phyloP scores from a whole-genome alignment of 352 stramenopile genomes.

The Pythium myriotylum region DNA sequence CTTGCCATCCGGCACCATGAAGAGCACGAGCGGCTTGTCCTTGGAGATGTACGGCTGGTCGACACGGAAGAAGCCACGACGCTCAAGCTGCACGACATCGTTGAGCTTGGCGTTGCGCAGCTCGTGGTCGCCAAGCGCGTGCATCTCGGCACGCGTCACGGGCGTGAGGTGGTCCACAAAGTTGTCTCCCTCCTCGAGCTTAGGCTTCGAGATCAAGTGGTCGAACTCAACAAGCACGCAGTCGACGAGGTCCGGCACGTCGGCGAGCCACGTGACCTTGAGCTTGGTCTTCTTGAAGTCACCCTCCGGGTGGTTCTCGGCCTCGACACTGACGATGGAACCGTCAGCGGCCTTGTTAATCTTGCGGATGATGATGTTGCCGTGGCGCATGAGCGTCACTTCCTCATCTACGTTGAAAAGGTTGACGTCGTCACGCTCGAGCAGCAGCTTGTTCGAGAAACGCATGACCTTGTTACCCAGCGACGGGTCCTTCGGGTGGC shows the following conservation, averaged over 20 bases:
- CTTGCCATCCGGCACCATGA: slow-evolving; percentile 99
- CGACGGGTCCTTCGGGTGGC: slow-evolving; percentile 80
- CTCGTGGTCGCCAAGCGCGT: slow-evolving; percentile 94
- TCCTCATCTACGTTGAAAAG: slow-evolving; percentile 95
- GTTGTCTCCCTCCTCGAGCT: slow-evolving; percentile 98
- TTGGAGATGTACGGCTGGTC: slow-evolving; percentile 80
- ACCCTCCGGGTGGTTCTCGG: slow-evolving; percentile 73
- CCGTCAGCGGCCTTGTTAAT: slow-evolving; percentile 60
- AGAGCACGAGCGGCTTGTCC: slow-evolving; percentile 94
- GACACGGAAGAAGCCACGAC: slow-evolving; percentile 97
- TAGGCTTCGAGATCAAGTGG: slow-evolving; percentile 98
- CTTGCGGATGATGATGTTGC: slow-evolving; percentile 89
- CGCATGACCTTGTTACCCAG: slow-evolving; percentile 89
- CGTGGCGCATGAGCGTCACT: slow-evolving; percentile 98
- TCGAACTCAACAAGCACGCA: slow-evolving; percentile 97
- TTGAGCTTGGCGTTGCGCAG: slow-evolving; percentile 94
- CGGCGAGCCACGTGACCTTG: slow-evolving; percentile 96
- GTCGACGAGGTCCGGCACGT: slow-evolving; percentile 87
- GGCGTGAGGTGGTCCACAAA: slow-evolving; percentile 98
- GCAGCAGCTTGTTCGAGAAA: slow-evolving; percentile 88
- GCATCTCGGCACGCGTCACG: slow-evolving; percentile 92
- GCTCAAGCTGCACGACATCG: slow-evolving; percentile 98
- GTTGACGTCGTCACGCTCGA: slow-evolving; percentile 96
- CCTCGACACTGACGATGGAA: slow-evolving; percentile 64
- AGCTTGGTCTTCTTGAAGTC: slow-evolving; percentile 97